Evolutionary conservation across 495 filamentous ascomycete species (phyloP).

Genomic region (Talaromyces adpressus): DNA sequence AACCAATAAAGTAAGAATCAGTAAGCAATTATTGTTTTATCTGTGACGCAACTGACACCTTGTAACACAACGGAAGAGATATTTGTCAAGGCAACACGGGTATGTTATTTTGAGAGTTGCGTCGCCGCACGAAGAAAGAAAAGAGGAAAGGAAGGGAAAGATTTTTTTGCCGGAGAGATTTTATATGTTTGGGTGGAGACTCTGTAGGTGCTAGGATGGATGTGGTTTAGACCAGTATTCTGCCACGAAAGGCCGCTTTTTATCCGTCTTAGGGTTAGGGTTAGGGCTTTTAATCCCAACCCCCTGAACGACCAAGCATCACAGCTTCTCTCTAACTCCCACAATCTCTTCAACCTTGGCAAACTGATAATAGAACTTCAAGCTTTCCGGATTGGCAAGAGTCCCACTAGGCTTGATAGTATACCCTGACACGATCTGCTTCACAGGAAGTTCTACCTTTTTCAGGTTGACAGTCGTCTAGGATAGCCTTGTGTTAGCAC

Average conservation of each 20-base stretch:
- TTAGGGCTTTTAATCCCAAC: no score
- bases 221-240: neutral
- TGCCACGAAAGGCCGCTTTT: neutral
- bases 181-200: neutral
- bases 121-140: slow-evolving; percentile 55
- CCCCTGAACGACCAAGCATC: no score
- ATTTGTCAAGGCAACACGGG: slow-evolving; percentile 49
- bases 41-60: slow-evolving; percentile 59
- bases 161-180: neutral
- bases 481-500: no score
- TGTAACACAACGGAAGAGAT: slow-evolving; percentile 29
- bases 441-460: neutral
- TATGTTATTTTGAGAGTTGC: slow-evolving; percentile 36
- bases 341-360: no score
- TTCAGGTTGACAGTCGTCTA: no score
- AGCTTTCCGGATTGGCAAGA: no score
- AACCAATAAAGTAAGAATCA: slow-evolving; percentile 46
- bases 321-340: no score
- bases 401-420: no score
- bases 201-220: neutral
- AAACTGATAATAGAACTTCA: no score
- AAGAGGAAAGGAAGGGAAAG: slow-evolving; percentile 9
- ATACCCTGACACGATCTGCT: neutral
- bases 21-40: slow-evolving; percentile 52
- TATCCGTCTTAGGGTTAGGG: no score